Conservation (phyloP, 1,284 basidiomycete species). For the Microbotryum saponariae region DNA sequence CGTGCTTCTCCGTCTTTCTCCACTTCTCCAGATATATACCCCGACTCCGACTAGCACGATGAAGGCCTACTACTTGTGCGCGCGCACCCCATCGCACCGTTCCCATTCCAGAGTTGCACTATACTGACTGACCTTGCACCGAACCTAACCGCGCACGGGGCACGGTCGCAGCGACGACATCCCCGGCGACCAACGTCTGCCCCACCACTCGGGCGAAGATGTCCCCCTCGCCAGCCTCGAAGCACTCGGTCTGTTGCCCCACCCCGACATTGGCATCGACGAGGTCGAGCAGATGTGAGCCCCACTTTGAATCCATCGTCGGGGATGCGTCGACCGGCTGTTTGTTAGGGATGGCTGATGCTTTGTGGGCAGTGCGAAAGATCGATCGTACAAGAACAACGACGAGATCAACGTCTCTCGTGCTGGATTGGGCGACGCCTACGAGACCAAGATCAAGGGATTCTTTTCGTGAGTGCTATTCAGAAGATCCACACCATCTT, state of each 20-base stretch:
- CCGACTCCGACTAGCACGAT: neutral
- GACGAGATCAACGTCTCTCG: conserved; percentile 59
- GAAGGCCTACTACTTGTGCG: conserved; percentile 11
- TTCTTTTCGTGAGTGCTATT: conserved; percentile 62
- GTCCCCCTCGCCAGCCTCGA: conserved; percentile 51
- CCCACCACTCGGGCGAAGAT: conserved; percentile 58
- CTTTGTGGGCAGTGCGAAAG: conserved; percentile 44
- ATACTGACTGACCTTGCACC: neutral
- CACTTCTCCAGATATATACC: too few species aligned
- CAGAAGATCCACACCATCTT: too few species aligned
- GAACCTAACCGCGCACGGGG: neutral
- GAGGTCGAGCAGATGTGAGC: conserved; percentile 46
- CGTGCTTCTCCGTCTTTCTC: too few species aligned
- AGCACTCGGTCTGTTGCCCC: conserved; percentile 52
- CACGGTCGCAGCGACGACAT: conserved; percentile 24
- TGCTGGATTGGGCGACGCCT: conserved; percentile 63
- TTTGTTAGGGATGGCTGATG: too few species aligned
- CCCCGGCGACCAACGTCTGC: conserved; percentile 63
- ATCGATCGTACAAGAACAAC: conserved; percentile 65
- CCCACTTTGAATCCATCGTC: conserved; percentile 27
- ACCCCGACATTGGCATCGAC: conserved; percentile 57
- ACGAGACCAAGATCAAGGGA: conserved; percentile 65
- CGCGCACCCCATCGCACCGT: neutral
- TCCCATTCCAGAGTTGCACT: neutral
- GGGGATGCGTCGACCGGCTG: too few species aligned